Evolutionary conservation across 805 yeast genomes (phyloP), one percentile per base, ranked within the genome.

Genomic region (Starmerella davenportii): DNA sequence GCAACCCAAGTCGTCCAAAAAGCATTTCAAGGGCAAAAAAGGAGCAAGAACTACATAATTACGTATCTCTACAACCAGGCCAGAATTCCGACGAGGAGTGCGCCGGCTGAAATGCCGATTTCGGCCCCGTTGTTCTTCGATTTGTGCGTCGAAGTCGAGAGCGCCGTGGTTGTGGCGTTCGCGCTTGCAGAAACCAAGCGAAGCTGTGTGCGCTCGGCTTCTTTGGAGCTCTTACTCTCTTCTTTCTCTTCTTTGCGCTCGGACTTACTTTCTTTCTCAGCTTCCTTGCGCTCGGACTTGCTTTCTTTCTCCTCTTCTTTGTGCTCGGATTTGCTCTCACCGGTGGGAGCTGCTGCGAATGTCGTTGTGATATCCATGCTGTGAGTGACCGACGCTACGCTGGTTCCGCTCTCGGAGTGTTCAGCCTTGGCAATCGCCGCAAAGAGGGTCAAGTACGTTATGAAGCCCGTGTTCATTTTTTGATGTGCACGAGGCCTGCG

Each of bases 31-130:
- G 28, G 28, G 28, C 11, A 25, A 25, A 14, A 25, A 25, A 25
- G 14, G 28, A 25, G 14, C 14, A 4, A 38, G 32, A 20, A 4
- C 16, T 19, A 27, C 30, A 34, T 24, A 19, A n/a, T 23, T n/a
- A 19, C n/a, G 17, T 23, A 16, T 18, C 21, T 15, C 34, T 39
- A 48, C 16, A 48, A 27, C 18, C 47, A 38, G 9, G 46, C 45
- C 14, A 42, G 28, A 19, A 47, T 8, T 15, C 39, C 49, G 15
- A 39, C 43, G 27, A 38, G 34, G 15, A 47, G 2, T n/a, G 45
- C 49, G 27, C 49, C 43, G 14, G 40, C 43, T 4, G 45, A 39
- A 13, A 41, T 19, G 13, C 35, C 40, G 23, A 16, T 20, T 8
- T 20, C 35, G 7, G 34, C 39, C 18, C 38, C 42, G 19, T 15